A percentile compares a stretch with the other conserved stretches of the same genome.
Evolutionary conservation across 1,284 basidiomycete genomes (phyloP).

Genomic region (Ceratobasidium sp.): DNA sequence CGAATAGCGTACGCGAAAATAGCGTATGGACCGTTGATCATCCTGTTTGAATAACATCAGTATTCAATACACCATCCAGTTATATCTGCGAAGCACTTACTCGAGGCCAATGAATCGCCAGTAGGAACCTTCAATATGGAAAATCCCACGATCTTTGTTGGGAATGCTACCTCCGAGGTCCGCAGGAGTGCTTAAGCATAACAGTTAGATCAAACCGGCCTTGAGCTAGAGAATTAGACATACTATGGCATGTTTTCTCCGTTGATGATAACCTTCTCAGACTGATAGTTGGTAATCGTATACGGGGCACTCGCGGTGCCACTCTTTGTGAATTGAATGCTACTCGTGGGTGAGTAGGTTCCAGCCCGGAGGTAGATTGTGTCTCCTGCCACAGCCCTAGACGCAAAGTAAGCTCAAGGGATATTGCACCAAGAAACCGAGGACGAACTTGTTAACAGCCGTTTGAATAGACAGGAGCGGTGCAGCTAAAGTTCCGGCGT

Average conservation of each 20-base stretch:
- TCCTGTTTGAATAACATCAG: conserved; percentile 3
- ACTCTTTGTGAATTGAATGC: conserved; percentile 41
- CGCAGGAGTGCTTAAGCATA: conserved; percentile 40
- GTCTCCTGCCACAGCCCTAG: conserved; percentile 41
- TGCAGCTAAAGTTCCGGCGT: conserved; percentile 41
- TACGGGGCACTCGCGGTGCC: conserved; percentile 41
- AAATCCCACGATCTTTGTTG: conserved; percentile 39
- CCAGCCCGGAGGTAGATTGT: conserved; percentile 44
- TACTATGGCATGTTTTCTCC: conserved; percentile 41
- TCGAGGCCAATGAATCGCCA: conserved; percentile 43
- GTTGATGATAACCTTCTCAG: conserved; percentile 43
- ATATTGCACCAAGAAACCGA: not conserved
- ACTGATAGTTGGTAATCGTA: conserved; percentile 43
- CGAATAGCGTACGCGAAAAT: conserved; percentile 33
- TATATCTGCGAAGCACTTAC: not conserved
- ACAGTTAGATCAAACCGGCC: not conserved
- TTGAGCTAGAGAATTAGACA: not conserved
- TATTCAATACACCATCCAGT: not conserved
- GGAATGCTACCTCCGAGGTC: conserved; percentile 40
- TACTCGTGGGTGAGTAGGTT: conserved; percentile 41
- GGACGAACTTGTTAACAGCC: conserved; percentile 38
- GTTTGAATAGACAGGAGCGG: conserved; percentile 42
- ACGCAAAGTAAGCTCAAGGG: not conserved
- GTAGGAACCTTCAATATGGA: conserved; percentile 41
- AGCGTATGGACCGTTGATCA: conserved; percentile 43